Base-by-base conservation (phyloP, 306 rosid species). In the Datisca glomerata region DNA sequence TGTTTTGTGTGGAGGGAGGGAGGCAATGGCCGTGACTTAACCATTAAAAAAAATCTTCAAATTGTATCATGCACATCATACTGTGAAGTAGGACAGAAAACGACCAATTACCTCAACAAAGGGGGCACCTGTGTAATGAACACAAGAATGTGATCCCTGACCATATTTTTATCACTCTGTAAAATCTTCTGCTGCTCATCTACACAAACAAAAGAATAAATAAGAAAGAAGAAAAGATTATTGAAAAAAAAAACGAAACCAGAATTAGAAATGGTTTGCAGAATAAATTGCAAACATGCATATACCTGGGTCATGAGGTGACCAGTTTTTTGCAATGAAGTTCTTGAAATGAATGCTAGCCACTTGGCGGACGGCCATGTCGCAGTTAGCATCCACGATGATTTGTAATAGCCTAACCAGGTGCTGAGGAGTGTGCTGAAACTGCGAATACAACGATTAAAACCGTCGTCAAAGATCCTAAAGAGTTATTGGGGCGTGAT, bases 321-420 rank as follows among this genome's bases (percentile, higher is more conserved):
- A 78, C 99, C 99, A 91, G 60, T 91, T 66, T 61, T 85, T 91
- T 1, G 76, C 96, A 53, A 80, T 74, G 49, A 85, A 91, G 59
- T 91, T 91, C 74, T 91, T 91, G 56, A 91, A 91, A 64, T 91
- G 99, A 63, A 91, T 91, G 56, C 99, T 91, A 18, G 94, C 99
- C 41, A 67, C 86, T 72, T 91, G 99, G 34, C 99, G 75, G 16
- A 91, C 99, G 8, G 76, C 82, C 76, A 85, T 70, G 56, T 80
- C 94, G 37, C 78, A 67, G 57, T 67, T 80, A 49, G 60, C 68
- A 61, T 85, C 99, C 41, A 91, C 99, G 24, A 85, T 75, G 58
- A 91, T 84, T 49, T 85, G 94, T 64, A 91, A 47, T 63, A 91
- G 39, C 58, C 94, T 84, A 63, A 85, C 93, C 53, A 91, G 76